A percentile compares a stretch with the other conserved stretches of the same genome.
Conservation (phyloP, 1,139 yeast genomes). For the Scheffersomyces segobiensis region DNA sequence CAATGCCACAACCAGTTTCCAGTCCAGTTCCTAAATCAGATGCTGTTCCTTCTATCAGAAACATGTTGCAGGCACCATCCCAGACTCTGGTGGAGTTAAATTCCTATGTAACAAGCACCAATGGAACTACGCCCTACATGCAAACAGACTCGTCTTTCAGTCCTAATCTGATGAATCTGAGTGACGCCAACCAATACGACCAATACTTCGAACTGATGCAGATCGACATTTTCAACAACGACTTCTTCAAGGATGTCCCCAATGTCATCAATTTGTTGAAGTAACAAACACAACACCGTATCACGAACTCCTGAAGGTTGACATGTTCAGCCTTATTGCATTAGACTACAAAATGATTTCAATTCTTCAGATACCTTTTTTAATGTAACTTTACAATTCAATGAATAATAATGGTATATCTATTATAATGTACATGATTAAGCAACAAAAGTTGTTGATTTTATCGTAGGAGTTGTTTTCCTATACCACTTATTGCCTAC, state of each 20-base stretch:
- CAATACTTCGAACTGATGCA: constrained; percentile 31
- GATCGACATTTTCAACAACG: constrained; percentile 31
- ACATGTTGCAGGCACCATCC: constrained; percentile 8
- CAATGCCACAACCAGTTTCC: neutral
- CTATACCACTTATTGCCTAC: neutral
- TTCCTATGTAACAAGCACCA: neutral
- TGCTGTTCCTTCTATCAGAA: constrained; percentile 12
- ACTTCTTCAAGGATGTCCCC: constrained; percentile 29
- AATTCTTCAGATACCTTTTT: neutral
- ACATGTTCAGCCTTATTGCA: neutral
- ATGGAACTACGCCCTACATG: neutral
- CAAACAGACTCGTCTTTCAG: neutral
- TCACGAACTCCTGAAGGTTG: neutral
- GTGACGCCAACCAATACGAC: constrained; percentile 14
- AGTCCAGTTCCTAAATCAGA: constrained; percentile 3
- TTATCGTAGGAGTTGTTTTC: neutral
- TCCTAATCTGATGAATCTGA: neutral
- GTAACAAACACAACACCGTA: neutral
- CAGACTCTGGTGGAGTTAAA: neutral
- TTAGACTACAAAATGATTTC: neutral
- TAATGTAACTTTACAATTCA: neutral
- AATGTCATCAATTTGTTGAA: constrained; percentile 20
- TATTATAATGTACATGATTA: neutral
- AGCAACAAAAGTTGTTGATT: neutral
- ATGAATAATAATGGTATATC: neutral